These are phyloP conservation scores for Pascua guehoae DNA, from an alignment of 1,284 basidiomycete genomes.

Conservation along the genomic window DNA sequence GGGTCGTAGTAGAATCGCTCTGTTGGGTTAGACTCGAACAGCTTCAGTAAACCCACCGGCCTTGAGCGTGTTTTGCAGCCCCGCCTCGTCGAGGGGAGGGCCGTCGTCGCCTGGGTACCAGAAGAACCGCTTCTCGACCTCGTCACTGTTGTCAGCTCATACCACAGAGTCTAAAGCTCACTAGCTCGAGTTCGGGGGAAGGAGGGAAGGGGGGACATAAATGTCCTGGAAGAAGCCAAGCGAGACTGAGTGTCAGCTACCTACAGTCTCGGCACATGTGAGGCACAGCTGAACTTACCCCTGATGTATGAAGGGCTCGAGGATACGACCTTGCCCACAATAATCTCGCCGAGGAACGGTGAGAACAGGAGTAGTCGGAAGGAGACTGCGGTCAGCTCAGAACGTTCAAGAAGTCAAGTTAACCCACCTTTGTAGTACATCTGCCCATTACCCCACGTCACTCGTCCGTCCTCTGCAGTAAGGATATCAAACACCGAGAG, in stretches of 20 bases:
- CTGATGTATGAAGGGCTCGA: conserved; percentile 78
- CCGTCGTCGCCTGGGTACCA: conserved; percentile 63
- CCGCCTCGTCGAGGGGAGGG: conserved; percentile 50
- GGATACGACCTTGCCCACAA: conserved; percentile 81
- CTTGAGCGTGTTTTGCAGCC: conserved; percentile 57
- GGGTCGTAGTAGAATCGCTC: conserved; percentile 83
- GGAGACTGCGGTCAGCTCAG: conserved; percentile 60
- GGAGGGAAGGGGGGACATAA: conserved; percentile 62
- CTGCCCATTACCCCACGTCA: conserved; percentile 90
- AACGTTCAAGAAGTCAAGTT: too few species aligned
- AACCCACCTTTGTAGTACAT: conserved; percentile 84
- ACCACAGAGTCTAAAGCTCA: not conserved
- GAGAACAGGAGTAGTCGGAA: conserved; percentile 88
- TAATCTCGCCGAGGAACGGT: conserved; percentile 84
- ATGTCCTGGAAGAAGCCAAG: conserved; percentile 94
- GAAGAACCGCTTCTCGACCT: conserved; percentile 67
- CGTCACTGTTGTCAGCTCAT: conserved; percentile 14
- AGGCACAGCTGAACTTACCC: conserved; percentile 54
- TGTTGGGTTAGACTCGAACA: conserved; percentile 14
- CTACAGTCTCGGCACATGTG: too few species aligned
- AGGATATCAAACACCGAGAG: conserved; percentile 83
- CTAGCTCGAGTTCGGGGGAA: conserved; percentile 57
- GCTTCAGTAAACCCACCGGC: conserved; percentile 16
- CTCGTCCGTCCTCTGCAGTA: conserved; percentile 82
- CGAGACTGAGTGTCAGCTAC: conserved; percentile 59